Evolutionary conservation across 345 rosid genomes (phyloP).

Genomic region (Hibiscus mutabilis): DNA sequence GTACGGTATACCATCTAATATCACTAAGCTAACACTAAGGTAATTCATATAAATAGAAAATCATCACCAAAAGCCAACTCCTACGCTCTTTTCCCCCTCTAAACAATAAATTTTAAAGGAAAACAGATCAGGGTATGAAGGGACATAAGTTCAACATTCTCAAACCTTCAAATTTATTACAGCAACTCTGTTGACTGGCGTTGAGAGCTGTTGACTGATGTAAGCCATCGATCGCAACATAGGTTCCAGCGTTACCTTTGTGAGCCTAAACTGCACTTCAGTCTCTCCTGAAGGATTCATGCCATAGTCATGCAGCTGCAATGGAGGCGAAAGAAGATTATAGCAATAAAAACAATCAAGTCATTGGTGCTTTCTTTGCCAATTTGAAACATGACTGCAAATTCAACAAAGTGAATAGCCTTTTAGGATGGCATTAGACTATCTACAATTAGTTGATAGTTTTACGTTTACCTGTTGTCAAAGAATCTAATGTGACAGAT

Average conservation of each 20-base stretch:
- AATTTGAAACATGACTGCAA: neutral
- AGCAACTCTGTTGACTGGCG: conserved; percentile 56
- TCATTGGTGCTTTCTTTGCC: neutral
- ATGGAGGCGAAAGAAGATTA: conserved; percentile 10
- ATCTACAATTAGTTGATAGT: neutral
- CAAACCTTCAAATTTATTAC: conserved; percentile 61
- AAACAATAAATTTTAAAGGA: neutral
- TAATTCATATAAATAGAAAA: neutral
- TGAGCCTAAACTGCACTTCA: conserved; percentile 55
- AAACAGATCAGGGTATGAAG: neutral
- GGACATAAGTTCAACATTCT: neutral
- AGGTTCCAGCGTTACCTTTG: conserved; percentile 54
- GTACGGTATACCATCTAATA: neutral
- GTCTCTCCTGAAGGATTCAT: conserved; percentile 48
- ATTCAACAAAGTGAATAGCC: neutral
- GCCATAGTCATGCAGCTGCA: conserved; percentile 52
- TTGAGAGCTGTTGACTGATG: conserved; percentile 56
- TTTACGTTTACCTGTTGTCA: neutral
- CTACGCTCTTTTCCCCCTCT: neutral
- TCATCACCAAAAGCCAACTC: neutral
- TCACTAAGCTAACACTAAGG: neutral
- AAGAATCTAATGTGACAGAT: neutral
- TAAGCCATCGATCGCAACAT: conserved; percentile 61
- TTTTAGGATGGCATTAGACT: neutral
- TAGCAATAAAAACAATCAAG: conserved; percentile 3